Evolutionary conservation across 1,284 basidiomycete genomes (phyloP), one percentile per base, ranked within the genome.

Genomic region (Irpex sp.): DNA sequence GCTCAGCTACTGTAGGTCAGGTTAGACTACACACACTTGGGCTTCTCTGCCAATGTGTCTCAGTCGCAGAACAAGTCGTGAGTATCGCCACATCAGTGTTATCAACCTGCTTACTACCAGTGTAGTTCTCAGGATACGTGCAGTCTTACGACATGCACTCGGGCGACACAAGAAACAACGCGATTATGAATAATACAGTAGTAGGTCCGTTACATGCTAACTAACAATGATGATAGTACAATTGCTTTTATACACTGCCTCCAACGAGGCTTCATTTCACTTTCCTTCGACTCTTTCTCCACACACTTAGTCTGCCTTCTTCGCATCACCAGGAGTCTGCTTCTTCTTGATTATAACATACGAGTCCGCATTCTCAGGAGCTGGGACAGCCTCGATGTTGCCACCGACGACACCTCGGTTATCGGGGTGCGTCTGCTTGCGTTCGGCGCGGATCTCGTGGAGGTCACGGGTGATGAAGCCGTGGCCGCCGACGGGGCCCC

Each of bases 401-500:
- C 86, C 86, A 2, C 71, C 64, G 5, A 86, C 74, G 18, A 65
- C 68, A 2, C 82, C 83, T 57, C 73, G 62, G 18, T 67, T 66
- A 57, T 79, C 78, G n/a, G 74, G 78, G 62, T 78, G 73, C 53
- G 68, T 69, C 64, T 76, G 74, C 72, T 73, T 78, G 65, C 87
- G 81, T 72, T 86, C 79, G 61, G 80, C 82, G 56, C 70, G 57
- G 49, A 73, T 71, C 67, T 72, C 66, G 16, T 86, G 77, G 18
- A 92, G 76, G 61, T 90, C 86, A 67, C 85, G 84, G 55, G 81
- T 79, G 59, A 87, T 66, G 58, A 90, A 71, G 12, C 86, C 85
- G 68, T 90, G 85, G 1, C 87, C 87, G 1, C 87, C 86, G 3
- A 90, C 87, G 10, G 89, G 87, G 0, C 89, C 88, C 71, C 84